Evolutionary conservation across 139 green algal species (phyloP), one percentile per base, ranked within the genome.

Genomic region (Coelastrella sp.): DNA sequence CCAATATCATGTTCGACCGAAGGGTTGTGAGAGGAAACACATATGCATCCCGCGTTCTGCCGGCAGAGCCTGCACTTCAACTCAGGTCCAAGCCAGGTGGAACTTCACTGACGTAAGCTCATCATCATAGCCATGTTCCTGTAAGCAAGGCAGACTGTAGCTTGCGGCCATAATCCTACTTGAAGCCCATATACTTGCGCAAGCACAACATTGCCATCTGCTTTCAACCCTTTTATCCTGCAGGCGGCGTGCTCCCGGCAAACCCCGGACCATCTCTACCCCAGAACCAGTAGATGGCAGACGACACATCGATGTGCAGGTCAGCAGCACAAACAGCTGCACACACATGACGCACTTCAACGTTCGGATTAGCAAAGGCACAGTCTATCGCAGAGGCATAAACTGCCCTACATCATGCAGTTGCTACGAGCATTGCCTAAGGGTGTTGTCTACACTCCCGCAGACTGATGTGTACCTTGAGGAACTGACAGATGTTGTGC

Each of bases 1-100:
- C 40, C 71, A 98, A 98, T 86, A 96, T 98, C 68, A 98, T 98
- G 95, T 98, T 96, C 76, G 94, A 98, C 83, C 87, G 93, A 27
- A 88, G 95, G 9, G 94, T 98, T 2, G 92, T 98, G 0, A 90
- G 95, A 7, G 95, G 95, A 6, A 98, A 96, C 89, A 98, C 95
- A 4, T 98, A 97, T 66, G 94, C 92, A 4, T 87, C 93, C 8
- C 91, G 94, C 15, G 93, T 95, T 38, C 76, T 95, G 30, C 91
- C 93, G 63, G 88, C 92, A 64, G 93, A 95, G 38, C 59, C 84
- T 8, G 45, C 57, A 7, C 64, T 88, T 30, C 86, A 67, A 1
- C 53, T 88, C 9, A 85, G 21, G 57, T 66, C 57, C 23, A 41
- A 73, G 6, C 5, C 23, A 8, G 25, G 23, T 43, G 35, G 41